These are phyloP conservation scores for Condylostoma magnum DNA, from an alignment of 169 alveolate genomes.

Conservation along the genomic window DNA sequence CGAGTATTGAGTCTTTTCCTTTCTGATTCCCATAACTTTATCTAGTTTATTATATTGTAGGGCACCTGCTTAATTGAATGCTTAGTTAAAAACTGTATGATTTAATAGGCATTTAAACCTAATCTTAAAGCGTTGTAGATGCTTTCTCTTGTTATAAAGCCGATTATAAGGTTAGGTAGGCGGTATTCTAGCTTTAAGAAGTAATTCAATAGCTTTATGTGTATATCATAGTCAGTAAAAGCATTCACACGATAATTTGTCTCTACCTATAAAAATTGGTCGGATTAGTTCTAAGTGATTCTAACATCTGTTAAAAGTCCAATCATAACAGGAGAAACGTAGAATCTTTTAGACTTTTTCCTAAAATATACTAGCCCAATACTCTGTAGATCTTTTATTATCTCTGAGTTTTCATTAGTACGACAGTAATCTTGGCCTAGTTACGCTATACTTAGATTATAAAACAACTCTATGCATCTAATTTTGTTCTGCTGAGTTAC, in stretches of 20 bases:
- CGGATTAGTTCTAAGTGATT: not conserved
- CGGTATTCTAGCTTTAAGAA: constrained; percentile 38
- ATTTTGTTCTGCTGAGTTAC: not conserved
- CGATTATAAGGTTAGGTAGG: constrained; percentile 45
- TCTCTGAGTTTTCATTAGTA: not conserved
- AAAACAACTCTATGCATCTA: not conserved
- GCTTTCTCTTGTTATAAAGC: constrained; percentile 40
- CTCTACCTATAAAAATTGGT: constrained; percentile 40
- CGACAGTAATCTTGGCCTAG: constrained; percentile 1
- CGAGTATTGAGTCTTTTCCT: constrained; percentile 29
- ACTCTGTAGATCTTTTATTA: not conserved
- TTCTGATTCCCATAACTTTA: constrained; percentile 51
- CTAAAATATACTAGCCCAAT: not conserved
- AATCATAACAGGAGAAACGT: not conserved
- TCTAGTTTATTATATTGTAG: constrained; percentile 36
- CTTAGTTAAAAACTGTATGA: constrained; percentile 32
- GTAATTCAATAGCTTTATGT: constrained; percentile 29
- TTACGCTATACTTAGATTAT: constrained; percentile 9
- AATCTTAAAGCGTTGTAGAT: constrained; percentile 39
- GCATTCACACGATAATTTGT: constrained; percentile 50
- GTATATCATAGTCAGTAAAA: constrained; percentile 32
- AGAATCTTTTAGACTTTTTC: constrained; percentile 23
- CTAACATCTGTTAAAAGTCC: constrained; percentile 11
- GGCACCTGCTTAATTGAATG: constrained; percentile 44
- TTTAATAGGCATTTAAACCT: constrained; percentile 43